phyloP scores from a whole-genome alignment of 768 basidiomycete species.

The Boletus pseudo-olivaceus region DNA sequence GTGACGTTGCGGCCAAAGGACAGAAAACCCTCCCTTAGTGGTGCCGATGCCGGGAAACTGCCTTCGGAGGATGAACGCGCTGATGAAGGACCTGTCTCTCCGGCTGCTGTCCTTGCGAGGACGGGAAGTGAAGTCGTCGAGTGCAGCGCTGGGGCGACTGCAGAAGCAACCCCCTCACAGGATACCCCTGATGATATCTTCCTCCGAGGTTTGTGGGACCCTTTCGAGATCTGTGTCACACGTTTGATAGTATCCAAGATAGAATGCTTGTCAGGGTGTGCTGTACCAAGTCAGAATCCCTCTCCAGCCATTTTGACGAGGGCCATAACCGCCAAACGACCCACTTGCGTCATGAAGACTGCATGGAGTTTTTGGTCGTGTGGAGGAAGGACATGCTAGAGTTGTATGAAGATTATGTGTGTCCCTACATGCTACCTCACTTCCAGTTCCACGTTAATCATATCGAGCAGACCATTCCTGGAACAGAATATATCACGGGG shows the following conservation, averaged over 20 bases:
- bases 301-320: slow-evolving; percentile 62
- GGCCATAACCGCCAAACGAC: slow-evolving; percentile 59
- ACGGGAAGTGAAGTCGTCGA: slow-evolving; percentile 51
- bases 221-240: neutral
- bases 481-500: slow-evolving; percentile 62
- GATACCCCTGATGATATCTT: slow-evolving; percentile 50
- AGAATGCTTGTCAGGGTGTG: slow-evolving; percentile 83
- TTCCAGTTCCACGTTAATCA: slow-evolving; percentile 1
- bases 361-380: slow-evolving; percentile 82
- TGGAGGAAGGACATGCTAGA: slow-evolving; percentile 80
- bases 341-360: slow-evolving; percentile 58
- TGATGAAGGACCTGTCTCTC: slow-evolving; percentile 45
- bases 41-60: slow-evolving; percentile 1
- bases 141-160: slow-evolving; percentile 63
- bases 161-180: slow-evolving; percentile 18
- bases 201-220: slow-evolving; percentile 60
- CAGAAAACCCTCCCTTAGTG: slow-evolving; percentile 24
- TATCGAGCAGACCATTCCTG: slow-evolving; percentile 49
- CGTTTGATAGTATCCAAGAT: slow-evolving; percentile 47
- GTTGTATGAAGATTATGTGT: slow-evolving; percentile 81
- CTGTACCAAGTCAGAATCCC: slow-evolving; percentile 52
- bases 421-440: slow-evolving; percentile 23
- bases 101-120: slow-evolving; percentile 64
- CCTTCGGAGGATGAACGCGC: slow-evolving; percentile 1
- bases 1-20: slow-evolving; percentile 15